A percentile compares a stretch with the other conserved stretches of the same genome.
phyloP scores from a whole-genome alignment of 306 rosid species.

The Lablab purpureus region DNA sequence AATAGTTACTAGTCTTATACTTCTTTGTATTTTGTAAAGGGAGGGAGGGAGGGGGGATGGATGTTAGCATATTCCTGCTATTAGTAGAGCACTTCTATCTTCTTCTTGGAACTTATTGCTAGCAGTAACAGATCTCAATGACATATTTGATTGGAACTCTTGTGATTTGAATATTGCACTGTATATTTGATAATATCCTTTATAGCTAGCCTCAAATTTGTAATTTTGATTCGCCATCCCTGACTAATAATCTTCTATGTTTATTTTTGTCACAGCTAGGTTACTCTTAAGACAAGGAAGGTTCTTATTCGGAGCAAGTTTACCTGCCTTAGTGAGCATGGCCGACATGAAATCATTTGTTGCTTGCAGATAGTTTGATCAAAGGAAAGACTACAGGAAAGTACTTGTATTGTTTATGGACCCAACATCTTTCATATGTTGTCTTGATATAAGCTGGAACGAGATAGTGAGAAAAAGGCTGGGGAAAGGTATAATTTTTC shows the following conservation, averaged over 20 bases:
- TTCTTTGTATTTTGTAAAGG: background rate
- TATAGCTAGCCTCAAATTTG: background rate
- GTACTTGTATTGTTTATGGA: background rate
- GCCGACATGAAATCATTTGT: background rate
- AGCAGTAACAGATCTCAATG: background rate
- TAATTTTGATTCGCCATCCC: slow-evolving; percentile 27
- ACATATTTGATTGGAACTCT: slow-evolving; percentile 39
- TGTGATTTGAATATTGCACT: slow-evolving; percentile 14
- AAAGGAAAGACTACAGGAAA: background rate
- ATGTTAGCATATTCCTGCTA: background rate
- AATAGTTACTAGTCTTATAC: background rate
- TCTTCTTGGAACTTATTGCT: background rate
- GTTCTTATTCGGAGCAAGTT: slow-evolving; percentile 7
- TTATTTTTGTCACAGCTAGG: slow-evolving; percentile 36
- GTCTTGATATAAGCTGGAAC: background rate
- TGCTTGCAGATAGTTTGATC: background rate
- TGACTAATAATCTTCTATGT: slow-evolving; percentile 10
- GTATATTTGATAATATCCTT: slow-evolving; percentile 16
- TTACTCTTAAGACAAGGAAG: slow-evolving; percentile 18
- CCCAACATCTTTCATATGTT: background rate
- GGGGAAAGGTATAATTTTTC: slow-evolving; percentile 15
- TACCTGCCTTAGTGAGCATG: background rate
- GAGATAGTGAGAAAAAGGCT: background rate
- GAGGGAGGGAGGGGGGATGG: background rate
- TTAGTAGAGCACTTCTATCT: background rate